Conservation (phyloP, 495 filamentous ascomycete species). For the Melanomma pulvis-pyrius region DNA sequence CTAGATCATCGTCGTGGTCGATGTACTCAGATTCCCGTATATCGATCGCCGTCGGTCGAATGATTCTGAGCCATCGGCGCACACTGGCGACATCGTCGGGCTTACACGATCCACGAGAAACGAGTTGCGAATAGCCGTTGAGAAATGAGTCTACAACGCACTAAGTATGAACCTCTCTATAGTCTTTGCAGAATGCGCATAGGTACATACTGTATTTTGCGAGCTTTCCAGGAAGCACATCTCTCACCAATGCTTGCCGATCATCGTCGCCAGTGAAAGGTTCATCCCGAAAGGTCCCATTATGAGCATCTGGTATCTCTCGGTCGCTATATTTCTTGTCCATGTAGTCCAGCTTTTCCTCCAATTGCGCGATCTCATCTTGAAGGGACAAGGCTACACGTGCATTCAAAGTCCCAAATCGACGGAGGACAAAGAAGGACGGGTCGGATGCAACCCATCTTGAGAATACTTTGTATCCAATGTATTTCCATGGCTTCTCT, state of each 20-base stretch:
- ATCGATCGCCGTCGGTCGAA: no score
- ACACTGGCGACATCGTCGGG: no score
- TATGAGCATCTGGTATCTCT: conserved; percentile 1
- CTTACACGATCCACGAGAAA: no score
- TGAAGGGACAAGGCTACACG: conserved; percentile 2
- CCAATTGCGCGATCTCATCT: background rate
- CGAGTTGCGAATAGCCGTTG: no score
- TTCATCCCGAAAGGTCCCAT: conserved; percentile 13
- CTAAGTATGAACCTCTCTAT: no score
- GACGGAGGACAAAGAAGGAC: background rate
- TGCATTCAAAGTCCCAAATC: conserved; percentile 2
- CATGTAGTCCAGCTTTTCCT: conserved; percentile 4
- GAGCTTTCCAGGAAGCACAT: background rate
- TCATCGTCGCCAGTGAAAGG: background rate
- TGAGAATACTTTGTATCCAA: conserved; percentile 5
- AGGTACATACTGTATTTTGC: conserved; percentile 6
- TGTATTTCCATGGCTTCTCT: conserved; percentile 11
- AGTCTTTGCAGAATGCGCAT: conserved; percentile 11
- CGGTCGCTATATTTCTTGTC: background rate
- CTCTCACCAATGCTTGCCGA: background rate
- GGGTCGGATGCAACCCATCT: background rate
- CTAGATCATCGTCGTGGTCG: no score
- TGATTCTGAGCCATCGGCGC: no score
- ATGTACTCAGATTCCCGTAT: no score
- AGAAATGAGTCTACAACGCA: no score